phyloP scores from a whole-genome alignment of 495 filamentous ascomycete genomes.

The Penicillium cinerascens region DNA sequence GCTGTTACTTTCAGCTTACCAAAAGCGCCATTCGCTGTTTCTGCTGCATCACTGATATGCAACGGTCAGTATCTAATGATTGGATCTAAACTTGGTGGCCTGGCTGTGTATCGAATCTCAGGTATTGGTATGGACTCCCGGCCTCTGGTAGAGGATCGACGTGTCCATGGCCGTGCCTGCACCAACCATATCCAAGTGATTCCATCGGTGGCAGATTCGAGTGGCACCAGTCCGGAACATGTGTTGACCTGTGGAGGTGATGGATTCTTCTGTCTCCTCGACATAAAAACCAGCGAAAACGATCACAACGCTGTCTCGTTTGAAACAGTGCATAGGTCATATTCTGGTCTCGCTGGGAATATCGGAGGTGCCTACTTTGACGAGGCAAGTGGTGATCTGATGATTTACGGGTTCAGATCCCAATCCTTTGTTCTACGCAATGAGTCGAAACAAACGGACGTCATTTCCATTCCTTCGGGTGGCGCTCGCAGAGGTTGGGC shows the following conservation, averaged over 20 bases:
- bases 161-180: constrained; percentile 59
- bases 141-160: constrained; percentile 22
- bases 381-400: constrained; percentile 43
- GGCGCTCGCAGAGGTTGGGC: constrained; percentile 75
- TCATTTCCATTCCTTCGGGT: constrained; percentile 72
- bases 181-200: constrained; percentile 60
- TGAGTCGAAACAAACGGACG: constrained; percentile 59
- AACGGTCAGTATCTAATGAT: constrained; percentile 52
- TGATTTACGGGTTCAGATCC: constrained; percentile 77
- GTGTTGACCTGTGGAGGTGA: constrained; percentile 69
- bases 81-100: constrained; percentile 62
- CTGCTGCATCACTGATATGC: constrained; percentile 35
- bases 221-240: constrained; percentile 15
- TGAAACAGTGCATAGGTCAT: constrained; percentile 47
- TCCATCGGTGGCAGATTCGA: constrained; percentile 9
- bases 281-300: constrained; percentile 10
- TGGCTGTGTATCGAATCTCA: constrained; percentile 51
- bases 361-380: constrained; percentile 66
- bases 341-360: constrained; percentile 61
- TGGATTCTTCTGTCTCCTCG: constrained; percentile 63
- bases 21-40: constrained; percentile 29
- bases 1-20: constrained; percentile 28
- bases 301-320: constrained; percentile 20
- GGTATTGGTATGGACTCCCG: constrained; percentile 13
- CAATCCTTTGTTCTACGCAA: constrained; percentile 78